These are phyloP conservation scores for Solanum medicagineum DNA, from an alignment of 257 asterid genomes.

Conservation along the genomic window DNA sequence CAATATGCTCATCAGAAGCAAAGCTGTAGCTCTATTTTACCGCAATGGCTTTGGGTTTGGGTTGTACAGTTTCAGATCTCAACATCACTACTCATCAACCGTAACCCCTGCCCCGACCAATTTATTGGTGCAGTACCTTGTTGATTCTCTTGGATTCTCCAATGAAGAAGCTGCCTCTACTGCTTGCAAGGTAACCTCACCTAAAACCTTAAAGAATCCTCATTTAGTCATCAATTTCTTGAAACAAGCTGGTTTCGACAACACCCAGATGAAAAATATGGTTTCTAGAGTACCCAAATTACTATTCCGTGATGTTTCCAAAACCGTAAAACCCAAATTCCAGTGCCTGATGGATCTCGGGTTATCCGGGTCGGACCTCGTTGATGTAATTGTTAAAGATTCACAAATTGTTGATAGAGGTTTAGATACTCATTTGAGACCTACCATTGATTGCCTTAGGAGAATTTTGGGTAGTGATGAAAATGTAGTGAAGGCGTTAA, in stretches of 20 bases:
- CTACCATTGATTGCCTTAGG: neutral
- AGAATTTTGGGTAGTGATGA: neutral
- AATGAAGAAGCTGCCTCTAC: neutral
- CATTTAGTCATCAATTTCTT: slow-evolving; percentile 2
- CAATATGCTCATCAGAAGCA: neutral
- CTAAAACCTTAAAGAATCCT: neutral
- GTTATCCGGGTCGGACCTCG: neutral
- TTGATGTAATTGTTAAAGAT: neutral
- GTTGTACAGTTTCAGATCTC: neutral
- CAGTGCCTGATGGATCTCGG: neutral
- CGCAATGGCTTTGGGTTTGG: neutral
- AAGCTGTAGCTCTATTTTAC: neutral
- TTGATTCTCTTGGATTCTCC: slow-evolving; percentile 12
- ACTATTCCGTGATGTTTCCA: neutral
- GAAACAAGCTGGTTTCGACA: neutral
- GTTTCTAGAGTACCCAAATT: neutral
- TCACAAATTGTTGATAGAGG: neutral
- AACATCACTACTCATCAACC: neutral
- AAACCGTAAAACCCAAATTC: slow-evolving; percentile 3
- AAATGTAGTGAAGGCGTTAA: neutral
- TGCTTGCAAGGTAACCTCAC: neutral
- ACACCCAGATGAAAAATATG: neutral
- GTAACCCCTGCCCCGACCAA: neutral
- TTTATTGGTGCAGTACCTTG: neutral
- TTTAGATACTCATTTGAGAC: neutral